Percentiles rank a stretch among this genome's conserved stretches.
Evolutionary conservation across 352 stramenopile genomes (phyloP).

Genomic region (Globisporangium irregulare): DNA sequence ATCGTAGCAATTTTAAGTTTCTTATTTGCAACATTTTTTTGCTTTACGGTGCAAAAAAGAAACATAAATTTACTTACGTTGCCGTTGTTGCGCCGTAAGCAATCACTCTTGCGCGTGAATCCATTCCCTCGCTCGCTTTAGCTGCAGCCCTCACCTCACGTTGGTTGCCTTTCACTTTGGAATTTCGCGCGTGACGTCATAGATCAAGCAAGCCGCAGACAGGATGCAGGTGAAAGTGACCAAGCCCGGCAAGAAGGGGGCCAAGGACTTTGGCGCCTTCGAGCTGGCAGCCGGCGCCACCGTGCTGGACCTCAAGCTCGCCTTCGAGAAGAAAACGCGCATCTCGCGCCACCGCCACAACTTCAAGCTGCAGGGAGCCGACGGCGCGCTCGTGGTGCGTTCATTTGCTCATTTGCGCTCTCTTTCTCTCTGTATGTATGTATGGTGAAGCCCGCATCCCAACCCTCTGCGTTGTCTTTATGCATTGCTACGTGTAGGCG

Average conservation of each 20-base stretch:
- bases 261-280: constrained; percentile 55
- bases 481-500: constrained; percentile 10
- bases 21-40: no score
- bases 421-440: neutral
- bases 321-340: constrained; percentile 47
- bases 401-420: neutral
- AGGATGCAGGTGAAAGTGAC: constrained; percentile 69
- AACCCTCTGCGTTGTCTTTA: no score
- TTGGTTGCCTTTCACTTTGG: constrained; percentile 7
- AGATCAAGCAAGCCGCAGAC: neutral
- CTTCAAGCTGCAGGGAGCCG: constrained; percentile 47
- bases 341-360: constrained; percentile 59
- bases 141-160: neutral
- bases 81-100: no score
- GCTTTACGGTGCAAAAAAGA: no score
- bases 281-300: constrained; percentile 35
- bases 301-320: constrained; percentile 49
- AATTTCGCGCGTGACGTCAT: constrained; percentile 15
- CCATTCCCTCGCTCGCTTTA: neutral
- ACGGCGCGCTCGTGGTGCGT: constrained; percentile 27
- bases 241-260: constrained; percentile 44
- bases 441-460: neutral
- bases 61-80: no score
- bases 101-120: no score
- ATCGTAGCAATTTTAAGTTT: no score